Percentiles rank a stretch among this genome's conserved stretches.
Conservation (phyloP, 1,284 basidiomycete genomes). For the Trametes versicolor region DNA sequence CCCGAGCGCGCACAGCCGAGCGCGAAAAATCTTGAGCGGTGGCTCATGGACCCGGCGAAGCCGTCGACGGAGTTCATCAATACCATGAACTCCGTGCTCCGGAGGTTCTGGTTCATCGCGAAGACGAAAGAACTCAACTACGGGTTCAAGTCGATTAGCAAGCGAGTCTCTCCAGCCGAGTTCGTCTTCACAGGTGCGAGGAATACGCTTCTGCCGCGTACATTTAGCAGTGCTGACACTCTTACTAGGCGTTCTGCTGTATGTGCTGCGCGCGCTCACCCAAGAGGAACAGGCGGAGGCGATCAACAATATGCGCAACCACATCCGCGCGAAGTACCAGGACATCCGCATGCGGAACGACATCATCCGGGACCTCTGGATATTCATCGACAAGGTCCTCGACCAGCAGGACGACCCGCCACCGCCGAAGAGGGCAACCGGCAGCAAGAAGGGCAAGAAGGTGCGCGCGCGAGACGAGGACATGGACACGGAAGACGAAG, state of each 20-base stretch:
- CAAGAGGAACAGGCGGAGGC: conserved; percentile 58
- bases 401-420: conserved; percentile 5
- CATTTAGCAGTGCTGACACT: background rate
- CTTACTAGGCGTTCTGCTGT: conserved; percentile 64
- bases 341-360: conserved; percentile 69
- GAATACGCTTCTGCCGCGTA: conserved; percentile 23
- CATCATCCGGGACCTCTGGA: conserved; percentile 66
- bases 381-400: conserved; percentile 54
- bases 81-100: conserved; percentile 58
- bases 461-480: conserved; percentile 26
- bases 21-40: conserved; percentile 63
- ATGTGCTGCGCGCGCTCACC: conserved; percentile 52
- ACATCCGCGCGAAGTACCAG: conserved; percentile 59
- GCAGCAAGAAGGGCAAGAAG: conserved; percentile 26
- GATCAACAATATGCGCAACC: conserved; percentile 60
- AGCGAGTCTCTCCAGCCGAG: conserved; percentile 76
- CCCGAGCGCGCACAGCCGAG: conserved; percentile 60
- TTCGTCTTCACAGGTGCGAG: conserved; percentile 80
- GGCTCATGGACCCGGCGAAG: conserved; percentile 57
- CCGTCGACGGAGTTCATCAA: conserved; percentile 58
- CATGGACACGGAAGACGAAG: conserved; percentile 30
- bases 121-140: conserved; percentile 46
- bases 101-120: conserved; percentile 65
- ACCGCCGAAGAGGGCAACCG: conserved; percentile 30
- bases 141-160: conserved; percentile 59